Evolutionary conservation across 441 rosid species (phyloP).

Genomic region (Isatis lusitanica): DNA sequence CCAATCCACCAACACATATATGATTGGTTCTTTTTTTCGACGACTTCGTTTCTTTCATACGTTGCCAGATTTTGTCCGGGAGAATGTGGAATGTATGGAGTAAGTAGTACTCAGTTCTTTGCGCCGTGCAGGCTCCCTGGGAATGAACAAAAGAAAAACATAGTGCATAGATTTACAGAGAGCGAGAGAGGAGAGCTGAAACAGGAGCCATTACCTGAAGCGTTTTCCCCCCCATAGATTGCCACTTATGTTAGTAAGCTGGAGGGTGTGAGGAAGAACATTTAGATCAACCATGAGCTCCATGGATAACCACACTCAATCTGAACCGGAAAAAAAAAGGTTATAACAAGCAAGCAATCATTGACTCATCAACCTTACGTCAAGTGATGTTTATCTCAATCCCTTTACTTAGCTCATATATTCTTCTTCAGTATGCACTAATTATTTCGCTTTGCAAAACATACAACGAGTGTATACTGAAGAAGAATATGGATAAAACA

Average conservation of each 20-base stretch:
- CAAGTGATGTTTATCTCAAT: constrained; percentile 11
- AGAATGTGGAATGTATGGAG: constrained; percentile 92
- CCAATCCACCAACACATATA: constrained; percentile 97
- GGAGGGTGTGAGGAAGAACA: constrained; percentile 96
- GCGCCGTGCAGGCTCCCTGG: constrained; percentile 94
- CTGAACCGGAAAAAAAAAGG: no score
- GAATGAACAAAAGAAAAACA: constrained; percentile 19
- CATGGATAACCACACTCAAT: constrained; percentile 94
- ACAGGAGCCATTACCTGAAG: constrained; percentile 70
- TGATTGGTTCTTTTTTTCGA: constrained; percentile 55
- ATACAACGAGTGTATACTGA: no score
- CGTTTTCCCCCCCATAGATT: constrained; percentile 97
- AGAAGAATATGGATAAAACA: constrained; percentile 5
- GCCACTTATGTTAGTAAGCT: constrained; percentile 95
- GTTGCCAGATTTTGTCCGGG: constrained; percentile 78
- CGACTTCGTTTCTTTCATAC: constrained; percentile 58
- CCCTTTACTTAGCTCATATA: not conserved
- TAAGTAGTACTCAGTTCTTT: constrained; percentile 88
- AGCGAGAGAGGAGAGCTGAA: constrained; percentile 5
- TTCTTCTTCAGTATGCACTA: no score
- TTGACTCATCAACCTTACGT: constrained; percentile 19
- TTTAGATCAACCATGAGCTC: constrained; percentile 98
- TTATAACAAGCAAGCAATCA: constrained; percentile 14
- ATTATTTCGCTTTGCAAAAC: not conserved
- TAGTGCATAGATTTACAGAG: not conserved